Base-by-base conservation (phyloP, 2,329 filamentous ascomycete genomes). In the Blastomyces emzantsi region DNA sequence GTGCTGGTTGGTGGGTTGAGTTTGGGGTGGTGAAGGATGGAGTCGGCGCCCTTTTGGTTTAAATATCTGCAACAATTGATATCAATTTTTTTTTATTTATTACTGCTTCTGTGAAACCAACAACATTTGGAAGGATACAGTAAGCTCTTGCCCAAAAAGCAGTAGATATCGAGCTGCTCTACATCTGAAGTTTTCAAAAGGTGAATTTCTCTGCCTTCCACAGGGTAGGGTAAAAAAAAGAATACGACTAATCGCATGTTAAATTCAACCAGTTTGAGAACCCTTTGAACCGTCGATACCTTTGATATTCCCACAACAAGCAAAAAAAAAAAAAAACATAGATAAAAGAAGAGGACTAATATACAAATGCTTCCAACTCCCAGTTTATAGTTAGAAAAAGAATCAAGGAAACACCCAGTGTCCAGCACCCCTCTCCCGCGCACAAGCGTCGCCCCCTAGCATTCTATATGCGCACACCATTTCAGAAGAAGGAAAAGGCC, bases 341-440 rank as follows among this genome's bases (percentile, higher is more conserved):
- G 33, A 36, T 8, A 60, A 28, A 33, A n/a, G 28, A 30, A 60
- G 41, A 47, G 8, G 43, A 47, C 57, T 60, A 60, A 60, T 60
- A 60, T 60, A 60, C 57, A 60, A 45, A 55, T 33, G 57, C 57
- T 60, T 60, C 57, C 57, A 49, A 60, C 57, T 58, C 55, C 55
- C 55, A 58, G 22, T 51, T 51, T 51, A n/a, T 22, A 61, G 45
- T 9, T 52, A 61, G 51, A 39, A 39, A 55, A 54, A 25, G n/a
- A 61, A 39, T 61, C 25, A 36, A 61, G 28, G 36, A 61, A 49
- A 39, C 19, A 41, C 22, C 13, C 22, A 47, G 41, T 60, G 57
- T 8, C 41, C 33, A 60, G 41, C 39, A 47, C 57, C 41, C 41
- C 28, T 30, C 43, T 17, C 47, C 30, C 13, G n/a, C 7, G 6